phyloP scores from a whole-genome alignment of 2,329 filamentous ascomycete genomes.

The Colletotrichum costaricense region DNA sequence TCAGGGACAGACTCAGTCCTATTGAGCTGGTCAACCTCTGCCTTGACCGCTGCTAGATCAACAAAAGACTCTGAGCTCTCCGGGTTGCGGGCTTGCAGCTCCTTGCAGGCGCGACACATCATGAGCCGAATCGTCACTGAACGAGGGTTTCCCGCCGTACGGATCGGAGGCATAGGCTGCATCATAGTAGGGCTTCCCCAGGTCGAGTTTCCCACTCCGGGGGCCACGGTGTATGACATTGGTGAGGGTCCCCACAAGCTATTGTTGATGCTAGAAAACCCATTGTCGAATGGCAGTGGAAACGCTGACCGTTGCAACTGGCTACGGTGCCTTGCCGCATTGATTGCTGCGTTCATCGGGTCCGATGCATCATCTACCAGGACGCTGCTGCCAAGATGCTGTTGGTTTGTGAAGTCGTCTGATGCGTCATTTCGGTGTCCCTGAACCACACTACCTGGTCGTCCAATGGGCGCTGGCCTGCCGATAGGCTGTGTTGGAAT shows the following conservation, averaged over 20 bases:
- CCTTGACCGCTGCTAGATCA: constrained; percentile 74
- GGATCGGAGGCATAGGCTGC: constrained; percentile 28
- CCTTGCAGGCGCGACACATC: constrained; percentile 83
- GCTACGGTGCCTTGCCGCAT: constrained; percentile 52
- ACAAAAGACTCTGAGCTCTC: constrained; percentile 73
- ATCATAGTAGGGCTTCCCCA: constrained; percentile 43
- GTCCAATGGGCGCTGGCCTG: constrained; percentile 87
- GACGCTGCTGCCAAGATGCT: constrained; percentile 91
- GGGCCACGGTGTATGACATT: constrained; percentile 53
- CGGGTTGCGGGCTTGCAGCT: constrained; percentile 53
- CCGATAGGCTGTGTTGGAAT: constrained; percentile 78
- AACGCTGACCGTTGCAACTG: constrained; percentile 62
- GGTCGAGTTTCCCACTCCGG: constrained; percentile 56
- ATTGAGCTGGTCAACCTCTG: constrained; percentile 54
- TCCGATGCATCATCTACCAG: constrained; percentile 81
- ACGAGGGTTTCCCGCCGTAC: constrained; percentile 26
- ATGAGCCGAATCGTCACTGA: constrained; percentile 74
- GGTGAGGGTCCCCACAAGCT: constrained; percentile 54
- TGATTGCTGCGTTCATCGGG: constrained; percentile 48
- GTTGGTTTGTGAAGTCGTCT: constrained; percentile 79
- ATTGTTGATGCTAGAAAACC: constrained; percentile 49
- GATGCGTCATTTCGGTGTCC: constrained; percentile 64
- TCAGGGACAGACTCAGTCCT: constrained; percentile 54
- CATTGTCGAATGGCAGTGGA: constrained; percentile 52
- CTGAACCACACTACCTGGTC: constrained; percentile 79